Conservation (phyloP, 495 filamentous ascomycete genomes). For the Daldinia concentrica region DNA sequence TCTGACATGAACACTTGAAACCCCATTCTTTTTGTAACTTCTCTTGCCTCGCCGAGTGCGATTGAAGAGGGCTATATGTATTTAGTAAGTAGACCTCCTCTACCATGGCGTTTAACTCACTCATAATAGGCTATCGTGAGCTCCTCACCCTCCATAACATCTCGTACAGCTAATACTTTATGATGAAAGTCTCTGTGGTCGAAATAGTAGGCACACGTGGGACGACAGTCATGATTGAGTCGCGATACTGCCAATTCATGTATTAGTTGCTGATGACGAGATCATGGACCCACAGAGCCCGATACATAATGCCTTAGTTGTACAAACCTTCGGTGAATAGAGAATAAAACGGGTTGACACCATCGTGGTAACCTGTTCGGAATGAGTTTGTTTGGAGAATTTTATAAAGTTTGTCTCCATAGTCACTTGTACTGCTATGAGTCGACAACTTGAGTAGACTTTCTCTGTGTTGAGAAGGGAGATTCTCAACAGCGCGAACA, state of each 20-base stretch:
- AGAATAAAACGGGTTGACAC: constrained; percentile 44
- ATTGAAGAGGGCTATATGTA: constrained; percentile 44
- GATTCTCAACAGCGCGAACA: constrained; percentile 33
- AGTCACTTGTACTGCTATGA: constrained; percentile 19
- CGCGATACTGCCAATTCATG: constrained; percentile 44
- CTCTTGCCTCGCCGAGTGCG: constrained; percentile 38
- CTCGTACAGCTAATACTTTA: constrained; percentile 49
- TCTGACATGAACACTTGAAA: constrained; percentile 51
- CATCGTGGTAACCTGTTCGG: constrained; percentile 40
- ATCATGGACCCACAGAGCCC: neutral
- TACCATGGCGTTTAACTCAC: constrained; percentile 26
- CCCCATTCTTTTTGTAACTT: constrained; percentile 51
- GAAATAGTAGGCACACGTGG: constrained; percentile 56
- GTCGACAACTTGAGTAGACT: constrained; percentile 43
- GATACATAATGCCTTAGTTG: neutral
- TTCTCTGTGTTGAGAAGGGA: constrained; percentile 40
- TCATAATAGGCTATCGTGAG: constrained; percentile 55
- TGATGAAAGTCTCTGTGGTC: constrained; percentile 48
- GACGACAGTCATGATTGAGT: constrained; percentile 58
- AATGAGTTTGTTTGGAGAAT: constrained; percentile 50
- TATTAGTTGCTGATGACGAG: constrained; percentile 17
- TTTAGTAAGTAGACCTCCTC: neutral
- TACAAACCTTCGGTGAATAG: constrained; percentile 45
- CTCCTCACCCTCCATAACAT: constrained; percentile 51
- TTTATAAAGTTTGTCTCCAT: constrained; percentile 39